Percentiles rank a stretch among this genome's conserved stretches.
These are phyloP conservation scores for Marasmius tenuissimus DNA, from an alignment of 1,284 basidiomycete species.

Conservation along the genomic window DNA sequence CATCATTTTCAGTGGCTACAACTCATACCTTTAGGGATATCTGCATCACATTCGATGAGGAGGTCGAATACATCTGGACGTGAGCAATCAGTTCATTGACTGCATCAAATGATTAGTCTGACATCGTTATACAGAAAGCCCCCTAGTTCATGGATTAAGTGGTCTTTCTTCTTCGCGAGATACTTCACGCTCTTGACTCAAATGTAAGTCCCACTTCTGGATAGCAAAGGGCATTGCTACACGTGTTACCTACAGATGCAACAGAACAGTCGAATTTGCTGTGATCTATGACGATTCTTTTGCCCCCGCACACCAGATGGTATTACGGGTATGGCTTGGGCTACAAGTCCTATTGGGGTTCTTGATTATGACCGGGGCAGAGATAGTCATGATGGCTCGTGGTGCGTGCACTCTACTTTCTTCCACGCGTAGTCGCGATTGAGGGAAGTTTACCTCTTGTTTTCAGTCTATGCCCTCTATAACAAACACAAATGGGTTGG, in stretches of 20 bases:
- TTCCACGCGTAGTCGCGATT: not conserved
- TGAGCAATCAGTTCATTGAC: conserved; percentile 4
- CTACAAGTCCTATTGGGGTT: conserved; percentile 19
- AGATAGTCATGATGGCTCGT: conserved; percentile 23
- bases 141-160: conserved; percentile 20
- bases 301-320: not conserved
- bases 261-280: conserved; percentile 9
- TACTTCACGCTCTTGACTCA: conserved; percentile 20
- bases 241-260: conserved; percentile 11
- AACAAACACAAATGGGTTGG: conserved; percentile 15
- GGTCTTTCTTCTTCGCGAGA: conserved; percentile 20
- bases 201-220: conserved; percentile 10
- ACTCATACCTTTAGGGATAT: conserved; percentile 14
- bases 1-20: not conserved
- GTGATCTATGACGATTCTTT: conserved; percentile 3
- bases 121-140: conserved; percentile 16
- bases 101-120: not conserved
- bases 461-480: conserved; percentile 22
- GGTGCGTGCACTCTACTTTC: conserved; percentile 6
- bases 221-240: not conserved
- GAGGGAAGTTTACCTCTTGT: not conserved
- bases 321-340: conserved; percentile 20
- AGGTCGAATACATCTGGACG: conserved; percentile 22
- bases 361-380: conserved; percentile 16
- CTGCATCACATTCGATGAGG: conserved; percentile 20